These are phyloP conservation scores for Calcarisporium arbuscula DNA, from an alignment of 2,329 filamentous ascomycete species.

Conservation along the genomic window DNA sequence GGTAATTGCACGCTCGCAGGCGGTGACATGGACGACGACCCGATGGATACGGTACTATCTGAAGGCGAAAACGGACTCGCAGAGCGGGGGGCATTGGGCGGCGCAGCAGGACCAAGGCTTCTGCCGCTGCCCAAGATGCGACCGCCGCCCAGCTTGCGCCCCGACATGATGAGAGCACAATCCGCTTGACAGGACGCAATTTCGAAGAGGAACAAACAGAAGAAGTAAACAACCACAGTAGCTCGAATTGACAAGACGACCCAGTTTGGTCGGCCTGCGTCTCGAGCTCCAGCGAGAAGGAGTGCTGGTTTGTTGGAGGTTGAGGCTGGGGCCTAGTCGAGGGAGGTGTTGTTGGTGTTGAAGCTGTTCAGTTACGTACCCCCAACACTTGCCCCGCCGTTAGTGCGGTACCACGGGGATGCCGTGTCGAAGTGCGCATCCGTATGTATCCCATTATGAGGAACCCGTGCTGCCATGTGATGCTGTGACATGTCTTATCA, in stretches of 20 bases:
- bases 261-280: conserved; percentile 25
- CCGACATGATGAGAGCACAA: conserved; percentile 54
- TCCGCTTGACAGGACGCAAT: neutral
- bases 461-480: too few species aligned
- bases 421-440: too few species aligned
- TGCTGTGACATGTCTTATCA: too few species aligned
- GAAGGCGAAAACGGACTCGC: conserved; percentile 48
- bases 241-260: conserved; percentile 22
- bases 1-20: conserved; percentile 55
- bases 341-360: too few species aligned
- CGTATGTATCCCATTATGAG: too few species aligned
- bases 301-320: too few species aligned
- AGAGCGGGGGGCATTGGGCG: conserved; percentile 35
- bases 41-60: conserved; percentile 71
- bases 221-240: conserved; percentile 3
- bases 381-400: too few species aligned
- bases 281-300: conserved; percentile 20
- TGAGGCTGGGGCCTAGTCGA: too few species aligned
- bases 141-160: conserved; percentile 84
- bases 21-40: conserved; percentile 63
- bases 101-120: conserved; percentile 62
- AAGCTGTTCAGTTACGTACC: too few species aligned
- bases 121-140: conserved; percentile 84
- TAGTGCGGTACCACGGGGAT: too few species aligned
- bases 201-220: neutral